Evolutionary conservation across 306 rosid genomes (phyloP), one percentile per base, ranked within the genome.

Genomic region (Acacia confusa): DNA sequence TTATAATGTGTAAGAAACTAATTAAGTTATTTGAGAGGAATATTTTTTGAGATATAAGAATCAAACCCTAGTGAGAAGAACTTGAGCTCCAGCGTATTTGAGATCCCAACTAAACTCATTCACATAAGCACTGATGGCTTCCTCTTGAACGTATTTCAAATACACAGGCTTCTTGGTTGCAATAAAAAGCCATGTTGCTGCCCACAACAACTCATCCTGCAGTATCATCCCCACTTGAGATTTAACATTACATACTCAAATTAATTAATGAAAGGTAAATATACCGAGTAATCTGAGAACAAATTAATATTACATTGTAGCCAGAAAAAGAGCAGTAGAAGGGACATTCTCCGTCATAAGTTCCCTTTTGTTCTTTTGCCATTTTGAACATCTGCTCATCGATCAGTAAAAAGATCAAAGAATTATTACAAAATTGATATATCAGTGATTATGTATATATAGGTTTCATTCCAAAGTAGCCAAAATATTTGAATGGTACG

Each of bases 131-230:
- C 90, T 89, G 13, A 92, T 90, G 68, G 90, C 5, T 41, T 95
- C 96, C 75, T 93, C 96, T 75, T 76, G 25, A 32, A 95, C 55
- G 61, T 81, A 95, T 76, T 86, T 75, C 65, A 93, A 12, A 53
- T 92, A 93, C 57, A 74, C 1, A 0, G 89, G 14, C 70, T 68
- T 90, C 79, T 10, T 80, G 1, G 98, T 90, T 30, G 98, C 97
- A 11, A 58, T 10, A 83, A 87, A 93, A 74, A 95, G 72, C 99
- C 99, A 95, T 27, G 98, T 68, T 63, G 98, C 93, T 72, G 98
- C 99, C 99, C 99, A 95, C 86, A 95, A 77, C 57, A 95, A 20
- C 84, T 95, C 99, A 24, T 95, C 99, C 99, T 93, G 79, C 99
- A 1, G n/a, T 5, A 3, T n/a, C 61, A 36, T 36, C 24, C 61